These are phyloP conservation scores for Candida germanica DNA, from an alignment of 805 yeast species.

Conservation along the genomic window DNA sequence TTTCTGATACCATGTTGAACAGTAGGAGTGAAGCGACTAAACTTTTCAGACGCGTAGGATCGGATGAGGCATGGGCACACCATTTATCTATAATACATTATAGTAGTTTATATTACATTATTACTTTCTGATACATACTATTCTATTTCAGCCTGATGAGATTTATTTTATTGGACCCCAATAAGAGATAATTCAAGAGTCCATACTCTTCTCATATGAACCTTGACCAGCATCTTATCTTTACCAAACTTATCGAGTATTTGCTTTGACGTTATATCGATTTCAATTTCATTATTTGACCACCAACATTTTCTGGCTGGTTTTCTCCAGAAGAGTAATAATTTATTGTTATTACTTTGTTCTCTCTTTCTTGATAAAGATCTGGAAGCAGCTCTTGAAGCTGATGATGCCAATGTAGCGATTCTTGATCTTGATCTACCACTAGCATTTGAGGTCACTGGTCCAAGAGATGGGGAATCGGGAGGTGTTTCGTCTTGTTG, in stretches of 20 bases:
- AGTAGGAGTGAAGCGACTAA: slow-evolving; percentile 2
- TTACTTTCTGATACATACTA: too few species aligned
- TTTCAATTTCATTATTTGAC: slow-evolving; percentile 60
- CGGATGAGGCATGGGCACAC: too few species aligned
- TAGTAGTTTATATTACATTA: too few species aligned
- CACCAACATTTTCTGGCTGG: slow-evolving; percentile 99
- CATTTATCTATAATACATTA: too few species aligned
- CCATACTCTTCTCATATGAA: slow-evolving; percentile 94
- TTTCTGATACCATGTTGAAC: slow-evolving; percentile 1
- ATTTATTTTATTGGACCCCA: slow-evolving; percentile 58
- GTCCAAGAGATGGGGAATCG: slow-evolving; percentile 41
- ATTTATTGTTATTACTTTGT: slow-evolving; percentile 49
- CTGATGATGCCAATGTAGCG: slow-evolving; percentile 55
- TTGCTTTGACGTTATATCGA: slow-evolving; percentile 29
- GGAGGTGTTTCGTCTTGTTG: slow-evolving; percentile 30
- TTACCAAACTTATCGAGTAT: slow-evolving; percentile 16
- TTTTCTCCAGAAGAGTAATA: slow-evolving; percentile 90
- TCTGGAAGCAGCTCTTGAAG: slow-evolving; percentile 54
- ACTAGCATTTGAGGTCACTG: slow-evolving; percentile 42
- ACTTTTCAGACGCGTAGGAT: slow-evolving; percentile 1
- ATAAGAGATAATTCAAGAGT: slow-evolving; percentile 88
- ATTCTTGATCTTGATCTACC: slow-evolving; percentile 45
- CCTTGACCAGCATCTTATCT: slow-evolving; percentile 44
- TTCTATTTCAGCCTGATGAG: too few species aligned
- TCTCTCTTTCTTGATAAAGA: slow-evolving; percentile 52